Base-by-base conservation (phyloP, 345 rosid genomes). In the Aurinia saxatilis region DNA sequence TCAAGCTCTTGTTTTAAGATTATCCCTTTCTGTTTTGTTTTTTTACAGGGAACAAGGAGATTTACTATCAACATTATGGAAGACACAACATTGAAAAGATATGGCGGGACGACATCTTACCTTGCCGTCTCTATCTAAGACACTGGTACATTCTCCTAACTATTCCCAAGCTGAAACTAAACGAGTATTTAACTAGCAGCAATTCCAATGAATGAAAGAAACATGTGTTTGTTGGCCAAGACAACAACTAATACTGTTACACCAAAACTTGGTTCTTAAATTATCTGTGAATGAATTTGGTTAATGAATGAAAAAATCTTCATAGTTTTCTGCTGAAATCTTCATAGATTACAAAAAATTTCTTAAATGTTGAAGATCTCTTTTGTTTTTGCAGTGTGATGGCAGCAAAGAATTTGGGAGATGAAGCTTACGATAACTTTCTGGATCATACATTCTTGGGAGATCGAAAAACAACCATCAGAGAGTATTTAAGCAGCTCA, bases 111-210 rank as follows among this genome's bases (percentile, higher is more conserved):
- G 96, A 89, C 46, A 77, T 86, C 66, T 83, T 89, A 41, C 97
- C 97, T 65, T 93, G 97, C 27, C 97, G 95, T 47, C 70, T 80
- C 64, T 93, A 93, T 73, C 86, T 93, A 56, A 80, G 97, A 52
- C 99, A 93, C 63, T 89, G 95, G 99, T 90, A 73, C 51, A 73
- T 29, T 23, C 59, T 66, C 3, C 30, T 6, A 3, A 27, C 4
- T 2, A 2, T 27, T 27, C 6, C 5, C 6, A 0, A 2, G 4
- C 6, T 27, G 6, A 27, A 27, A 6, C 30, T 3, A 27, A 27
- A 27, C 5, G 30, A 27, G 2, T 4, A 21, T 2, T 27, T 6
- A 27, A 3, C 5, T 27, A 27, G 30, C 30, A 27, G 5, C 30
- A 27, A 27, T 12, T 63, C 40, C 13, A 25, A 18, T 63, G 50